These are phyloP conservation scores for Leishmania tarentolae DNA, from an alignment of 208 protist species.

Conservation along the genomic window DNA sequence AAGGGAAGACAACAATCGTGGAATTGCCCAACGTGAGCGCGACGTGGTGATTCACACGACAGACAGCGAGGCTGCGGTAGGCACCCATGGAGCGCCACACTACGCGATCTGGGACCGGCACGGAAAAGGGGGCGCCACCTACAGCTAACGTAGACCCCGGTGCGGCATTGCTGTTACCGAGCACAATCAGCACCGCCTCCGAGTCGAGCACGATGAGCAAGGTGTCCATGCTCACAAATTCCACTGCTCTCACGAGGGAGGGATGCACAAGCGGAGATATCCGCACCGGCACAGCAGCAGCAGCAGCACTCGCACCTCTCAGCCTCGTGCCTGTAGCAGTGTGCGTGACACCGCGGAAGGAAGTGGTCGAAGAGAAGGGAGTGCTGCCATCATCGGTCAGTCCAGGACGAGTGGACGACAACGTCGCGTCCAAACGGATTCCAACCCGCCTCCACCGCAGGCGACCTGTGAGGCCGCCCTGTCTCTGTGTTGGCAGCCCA, in stretches of 20 bases:
- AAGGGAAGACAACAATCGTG: slow-evolving; percentile 66
- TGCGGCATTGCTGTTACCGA: slow-evolving; percentile 22
- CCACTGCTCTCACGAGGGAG: slow-evolving; percentile 28
- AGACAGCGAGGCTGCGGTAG: slow-evolving; percentile 71
- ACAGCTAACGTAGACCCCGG: not conserved
- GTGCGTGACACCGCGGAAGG: not conserved
- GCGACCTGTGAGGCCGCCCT: slow-evolving; percentile 13
- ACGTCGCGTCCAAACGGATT: slow-evolving; percentile 7
- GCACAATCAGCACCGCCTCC: slow-evolving; percentile 43
- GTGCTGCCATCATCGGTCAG: not conserved
- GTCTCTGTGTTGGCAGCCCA: not conserved
- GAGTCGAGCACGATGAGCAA: slow-evolving; percentile 47
- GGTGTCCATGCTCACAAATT: slow-evolving; percentile 41
- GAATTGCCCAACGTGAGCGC: slow-evolving; percentile 58
- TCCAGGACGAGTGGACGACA: not conserved
- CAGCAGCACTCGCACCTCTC: not conserved
- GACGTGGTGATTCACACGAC: slow-evolving; percentile 62
- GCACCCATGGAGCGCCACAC: slow-evolving; percentile 69
- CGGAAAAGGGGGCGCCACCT: not conserved
- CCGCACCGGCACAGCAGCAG: slow-evolving; percentile 18
- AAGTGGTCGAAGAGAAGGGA: not conserved
- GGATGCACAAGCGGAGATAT: slow-evolving; percentile 8
- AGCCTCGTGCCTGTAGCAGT: not conserved
- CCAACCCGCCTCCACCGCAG: slow-evolving; percentile 28
- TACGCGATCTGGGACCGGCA: slow-evolving; percentile 29